Percentiles rank a stretch among this genome's conserved stretches.
Conservation (phyloP, 1,284 basidiomycete genomes). For the Cryptococcus maquisensis region DNA sequence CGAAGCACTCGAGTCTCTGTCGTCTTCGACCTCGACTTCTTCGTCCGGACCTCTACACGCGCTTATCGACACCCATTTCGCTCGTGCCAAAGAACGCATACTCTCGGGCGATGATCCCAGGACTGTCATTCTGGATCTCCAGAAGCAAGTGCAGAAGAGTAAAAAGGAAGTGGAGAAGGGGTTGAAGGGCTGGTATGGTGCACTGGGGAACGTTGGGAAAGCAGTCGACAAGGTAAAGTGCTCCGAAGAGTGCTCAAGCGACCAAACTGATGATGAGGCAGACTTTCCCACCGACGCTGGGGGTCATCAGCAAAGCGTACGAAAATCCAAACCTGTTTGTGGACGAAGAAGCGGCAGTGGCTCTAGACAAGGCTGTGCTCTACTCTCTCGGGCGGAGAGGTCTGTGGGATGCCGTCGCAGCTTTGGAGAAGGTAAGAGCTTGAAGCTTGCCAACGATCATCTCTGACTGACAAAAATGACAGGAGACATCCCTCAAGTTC, state of each 20-base stretch:
- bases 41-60: constrained; percentile 65
- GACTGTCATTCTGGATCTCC: constrained; percentile 56
- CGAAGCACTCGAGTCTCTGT: constrained; percentile 36
- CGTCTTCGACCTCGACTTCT: constrained; percentile 57
- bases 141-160: constrained; percentile 59
- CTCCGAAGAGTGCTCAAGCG: not conserved
- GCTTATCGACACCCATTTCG: constrained; percentile 59
- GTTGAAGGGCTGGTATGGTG: constrained; percentile 78
- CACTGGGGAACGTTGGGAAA: constrained; percentile 72
- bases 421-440: constrained; percentile 30
- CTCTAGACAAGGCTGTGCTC: constrained; percentile 39
- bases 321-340: constrained; percentile 45
- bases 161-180: constrained; percentile 82
- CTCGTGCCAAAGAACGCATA: constrained; percentile 58
- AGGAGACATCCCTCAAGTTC: constrained; percentile 70
- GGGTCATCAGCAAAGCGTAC: constrained; percentile 39
- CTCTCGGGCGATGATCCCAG: constrained; percentile 57
- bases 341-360: constrained; percentile 20
- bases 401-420: constrained; percentile 39
- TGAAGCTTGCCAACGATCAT: constrained; percentile 1
- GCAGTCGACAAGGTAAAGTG: constrained; percentile 73
- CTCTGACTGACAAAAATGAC: constrained; percentile 4
- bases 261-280: constrained; percentile 7
- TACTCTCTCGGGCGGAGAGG: constrained; percentile 40
- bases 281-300: constrained; percentile 43